Base-by-base conservation (phyloP, 2,329 filamentous ascomycete species). In the Rutstroemia sp. region DNA sequence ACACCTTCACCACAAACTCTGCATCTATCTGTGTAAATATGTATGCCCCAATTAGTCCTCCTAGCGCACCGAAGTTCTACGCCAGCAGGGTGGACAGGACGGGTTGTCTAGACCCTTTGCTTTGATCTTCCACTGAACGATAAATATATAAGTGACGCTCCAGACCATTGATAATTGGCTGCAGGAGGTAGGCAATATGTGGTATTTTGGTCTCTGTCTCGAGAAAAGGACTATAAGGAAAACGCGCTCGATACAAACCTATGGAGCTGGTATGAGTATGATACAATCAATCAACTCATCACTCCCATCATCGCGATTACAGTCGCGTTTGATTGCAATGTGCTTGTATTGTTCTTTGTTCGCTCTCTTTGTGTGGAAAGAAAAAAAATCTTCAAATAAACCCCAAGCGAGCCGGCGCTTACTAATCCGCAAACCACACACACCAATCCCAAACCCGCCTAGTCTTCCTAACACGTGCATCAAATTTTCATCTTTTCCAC, bases 31-130 rank as follows among this genome's bases (percentile, higher is more conserved):
- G 14, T 5, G 16, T 14, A 46, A 46, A 48, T n/a, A 57, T 70
- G 67, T 70, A 63, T 68, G 68, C 69, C 68, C 65, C 62, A 62
- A 66, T 70, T 70, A 70, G 69, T 70, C 69, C 69, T 70, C 68
- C 65, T 69, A 62, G 67, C 65, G 64, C 68, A 70, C 64, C 64
- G 46, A 53, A 30, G 27, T 30, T 69, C 65, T 55, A 64, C 65
- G 63, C 65, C 68, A 70, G 60, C 67, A 70, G 69, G 68, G 69
- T 70, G 69, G 69, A 70, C 65, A 57, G 66, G 68, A 69, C 68
- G 63, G 67, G 68, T 65, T 70, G 69, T 70, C 69, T 70, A 70
- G 68, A 65, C 68, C 67, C 60, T 67, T 67, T 60, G 63, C 27
- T 63, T 70, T 56, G 63, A 63, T 70, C 60, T 70, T 60, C 69